Conservation (phyloP, 148 eudicot species). For the Chenopodium quinoa region DNA sequence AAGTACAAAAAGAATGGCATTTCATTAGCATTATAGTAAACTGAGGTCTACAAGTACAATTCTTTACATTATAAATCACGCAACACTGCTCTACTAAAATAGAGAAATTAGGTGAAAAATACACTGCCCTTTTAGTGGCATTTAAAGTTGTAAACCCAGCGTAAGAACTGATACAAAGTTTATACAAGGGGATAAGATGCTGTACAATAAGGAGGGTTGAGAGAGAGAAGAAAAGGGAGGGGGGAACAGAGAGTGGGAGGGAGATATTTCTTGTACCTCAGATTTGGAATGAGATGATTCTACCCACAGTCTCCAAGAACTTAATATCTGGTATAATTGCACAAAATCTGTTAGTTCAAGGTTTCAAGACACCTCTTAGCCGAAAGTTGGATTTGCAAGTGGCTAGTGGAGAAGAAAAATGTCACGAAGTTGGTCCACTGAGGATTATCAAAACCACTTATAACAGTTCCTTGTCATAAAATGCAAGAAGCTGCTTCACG, state of each 20-base stretch:
- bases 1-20: constrained; percentile 19
- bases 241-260: neutral
- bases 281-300: constrained; percentile 1
- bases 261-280: constrained; percentile 16
- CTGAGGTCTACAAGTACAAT: constrained; percentile 30
- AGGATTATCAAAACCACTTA: constrained; percentile 19
- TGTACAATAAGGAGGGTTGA: constrained; percentile 24
- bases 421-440: neutral
- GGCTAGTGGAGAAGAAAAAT: neutral
- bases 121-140: constrained; percentile 32
- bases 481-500: constrained; percentile 83
- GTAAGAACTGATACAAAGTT: constrained; percentile 10
- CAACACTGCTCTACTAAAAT: constrained; percentile 14
- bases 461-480: constrained; percentile 65
- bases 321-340: constrained; percentile 14
- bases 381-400: neutral
- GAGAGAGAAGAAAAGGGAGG: neutral
- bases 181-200: constrained; percentile 14
- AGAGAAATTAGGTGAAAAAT: constrained; percentile 15
- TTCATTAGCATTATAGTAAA: constrained; percentile 21
- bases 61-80: constrained; percentile 28
- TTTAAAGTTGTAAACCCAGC: neutral
- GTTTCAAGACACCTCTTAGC: constrained; percentile 2
- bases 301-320: neutral
- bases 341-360: neutral